These are phyloP conservation scores for Chlamydomonas schloesseri DNA, from an alignment of 139 green algal species.

Conservation along the genomic window DNA sequence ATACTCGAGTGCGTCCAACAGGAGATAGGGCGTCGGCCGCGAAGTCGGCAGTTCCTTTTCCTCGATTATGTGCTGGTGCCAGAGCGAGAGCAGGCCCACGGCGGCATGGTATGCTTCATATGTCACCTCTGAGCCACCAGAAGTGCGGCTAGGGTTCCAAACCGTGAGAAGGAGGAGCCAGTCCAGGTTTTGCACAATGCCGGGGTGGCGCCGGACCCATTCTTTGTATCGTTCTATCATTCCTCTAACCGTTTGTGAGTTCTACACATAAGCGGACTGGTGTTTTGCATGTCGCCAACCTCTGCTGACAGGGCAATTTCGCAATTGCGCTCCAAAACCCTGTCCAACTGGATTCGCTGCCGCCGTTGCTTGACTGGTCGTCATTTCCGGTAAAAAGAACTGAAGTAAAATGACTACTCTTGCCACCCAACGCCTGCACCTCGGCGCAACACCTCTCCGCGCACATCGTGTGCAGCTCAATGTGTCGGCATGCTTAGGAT, in stretches of 20 bases:
- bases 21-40: slow-evolving; percentile 32
- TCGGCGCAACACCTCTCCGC: no score
- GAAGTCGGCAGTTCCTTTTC: slow-evolving; percentile 21
- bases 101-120: slow-evolving; percentile 58
- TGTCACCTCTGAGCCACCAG: slow-evolving; percentile 52
- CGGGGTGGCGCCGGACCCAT: slow-evolving; percentile 59
- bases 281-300: no score
- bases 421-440: no score
- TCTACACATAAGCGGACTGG: no score
- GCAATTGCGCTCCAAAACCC: no score
- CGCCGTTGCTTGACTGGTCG: no score
- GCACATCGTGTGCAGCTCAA: no score
- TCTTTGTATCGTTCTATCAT: slow-evolving; percentile 47
- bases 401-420: not conserved
- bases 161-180: slow-evolving; percentile 57
- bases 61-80: slow-evolving; percentile 54
- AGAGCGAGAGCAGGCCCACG: slow-evolving; percentile 51
- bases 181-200: slow-evolving; percentile 59
- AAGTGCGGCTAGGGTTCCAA: slow-evolving; percentile 36
- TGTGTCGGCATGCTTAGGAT: no score
- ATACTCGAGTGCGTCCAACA: slow-evolving; percentile 55
- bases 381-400: no score
- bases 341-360: no score
- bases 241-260: no score
- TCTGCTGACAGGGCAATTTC: no score